phyloP scores from a whole-genome alignment of 441 rosid species.

The Francoa sonchifolia region DNA sequence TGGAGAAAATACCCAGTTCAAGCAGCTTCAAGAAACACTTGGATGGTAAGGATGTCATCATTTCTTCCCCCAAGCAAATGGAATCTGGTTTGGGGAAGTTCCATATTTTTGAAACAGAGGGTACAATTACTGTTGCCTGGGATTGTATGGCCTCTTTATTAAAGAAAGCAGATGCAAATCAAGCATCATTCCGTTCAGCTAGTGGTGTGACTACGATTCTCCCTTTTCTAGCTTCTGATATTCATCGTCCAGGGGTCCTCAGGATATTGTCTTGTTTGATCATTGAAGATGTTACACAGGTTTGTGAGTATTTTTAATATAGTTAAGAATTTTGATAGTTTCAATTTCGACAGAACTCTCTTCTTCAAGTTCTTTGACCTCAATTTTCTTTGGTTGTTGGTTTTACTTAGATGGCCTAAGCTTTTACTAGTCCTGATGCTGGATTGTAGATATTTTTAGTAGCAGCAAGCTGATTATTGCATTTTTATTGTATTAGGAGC shows the following conservation, averaged over 20 bases:
- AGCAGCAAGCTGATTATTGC: constrained; percentile 5
- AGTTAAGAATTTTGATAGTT: constrained; percentile 6
- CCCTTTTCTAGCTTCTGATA: constrained; percentile 70
- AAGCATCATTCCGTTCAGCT: constrained; percentile 80
- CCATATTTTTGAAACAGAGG: constrained; percentile 82
- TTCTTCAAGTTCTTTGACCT: constrained; percentile 1
- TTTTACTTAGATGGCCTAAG: neutral
- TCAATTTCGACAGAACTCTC: constrained; percentile 7
- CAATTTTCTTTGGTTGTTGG: no score
- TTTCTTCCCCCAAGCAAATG: constrained; percentile 84
- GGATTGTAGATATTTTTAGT: constrained; percentile 5
- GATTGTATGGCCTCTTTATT: constrained; percentile 90
- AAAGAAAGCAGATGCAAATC: constrained; percentile 94
- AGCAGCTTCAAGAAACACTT: constrained; percentile 83
- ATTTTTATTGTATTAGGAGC: constrained; percentile 41
- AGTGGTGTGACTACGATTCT: constrained; percentile 82
- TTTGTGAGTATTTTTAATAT: constrained; percentile 20
- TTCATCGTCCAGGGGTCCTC: constrained; percentile 93
- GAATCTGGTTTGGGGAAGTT: constrained; percentile 71
- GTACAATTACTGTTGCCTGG: constrained; percentile 82
- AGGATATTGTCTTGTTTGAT: constrained; percentile 89
- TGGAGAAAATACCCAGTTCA: constrained; percentile 63
- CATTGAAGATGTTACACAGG: constrained; percentile 85
- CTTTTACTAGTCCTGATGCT: neutral
- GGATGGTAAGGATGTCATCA: constrained; percentile 69